Conservation (phyloP, 768 basidiomycete species). For the Leccinum arenicola region DNA sequence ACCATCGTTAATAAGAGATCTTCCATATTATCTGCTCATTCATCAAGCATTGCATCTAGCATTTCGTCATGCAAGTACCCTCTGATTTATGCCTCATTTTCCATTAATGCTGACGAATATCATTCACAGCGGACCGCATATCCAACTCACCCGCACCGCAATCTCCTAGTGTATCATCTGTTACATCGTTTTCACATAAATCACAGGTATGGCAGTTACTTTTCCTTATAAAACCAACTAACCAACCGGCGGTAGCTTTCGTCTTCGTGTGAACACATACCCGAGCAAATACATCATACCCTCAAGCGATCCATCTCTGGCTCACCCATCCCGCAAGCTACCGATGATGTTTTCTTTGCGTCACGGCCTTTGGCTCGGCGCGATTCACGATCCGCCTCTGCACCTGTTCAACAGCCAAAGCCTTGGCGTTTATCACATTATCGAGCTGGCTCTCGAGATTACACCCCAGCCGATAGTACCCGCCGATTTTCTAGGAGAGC, state of each 20-base stretch:
- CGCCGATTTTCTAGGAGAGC: conserved; percentile 42
- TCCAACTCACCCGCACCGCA: conserved; percentile 49
- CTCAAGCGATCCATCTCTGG: conserved; percentile 32
- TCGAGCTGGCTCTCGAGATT: conserved; percentile 31
- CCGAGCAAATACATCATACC: conserved; percentile 45
- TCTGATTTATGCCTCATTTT: background rate
- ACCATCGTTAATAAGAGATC: conserved; percentile 37
- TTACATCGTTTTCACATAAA: conserved; percentile 53
- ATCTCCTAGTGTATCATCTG: conserved; percentile 64
- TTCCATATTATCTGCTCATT: conserved; percentile 38
- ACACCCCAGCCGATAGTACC: conserved; percentile 16
- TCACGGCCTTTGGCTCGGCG: conserved; percentile 17
- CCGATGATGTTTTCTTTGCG: conserved; percentile 5
- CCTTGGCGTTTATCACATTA: conserved; percentile 39
- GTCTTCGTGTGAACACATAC: conserved; percentile 52
- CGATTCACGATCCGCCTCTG: conserved; percentile 38
- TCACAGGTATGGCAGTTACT: conserved; percentile 44
- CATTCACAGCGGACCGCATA: conserved; percentile 25
- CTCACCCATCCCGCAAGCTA: conserved; percentile 17
- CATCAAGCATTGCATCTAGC: conserved; percentile 43
- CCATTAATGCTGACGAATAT: background rate
- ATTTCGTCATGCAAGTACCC: conserved; percentile 28
- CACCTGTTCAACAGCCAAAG: conserved; percentile 37
- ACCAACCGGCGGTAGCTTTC: conserved; percentile 43
- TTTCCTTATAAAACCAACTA: background rate